These are phyloP conservation scores for Meyerozyma carpophila DNA, from an alignment of 1,139 yeast genomes.

Conservation along the genomic window DNA sequence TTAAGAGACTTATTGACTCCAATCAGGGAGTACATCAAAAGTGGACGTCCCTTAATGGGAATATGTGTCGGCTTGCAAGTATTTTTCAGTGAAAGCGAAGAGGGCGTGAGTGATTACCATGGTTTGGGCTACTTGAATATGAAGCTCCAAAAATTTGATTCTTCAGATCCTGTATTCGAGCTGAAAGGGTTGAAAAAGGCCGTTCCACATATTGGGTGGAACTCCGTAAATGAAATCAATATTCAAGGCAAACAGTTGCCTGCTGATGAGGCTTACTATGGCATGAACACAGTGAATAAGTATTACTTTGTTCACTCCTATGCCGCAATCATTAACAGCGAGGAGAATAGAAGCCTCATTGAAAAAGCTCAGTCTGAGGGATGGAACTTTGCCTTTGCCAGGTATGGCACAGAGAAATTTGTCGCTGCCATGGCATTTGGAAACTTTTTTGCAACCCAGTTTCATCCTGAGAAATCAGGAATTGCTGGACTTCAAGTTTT, in stretches of 20 bases:
- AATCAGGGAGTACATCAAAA: conserved; percentile 53
- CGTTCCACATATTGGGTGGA: conserved; percentile 98
- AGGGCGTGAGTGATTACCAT: conserved; percentile 48
- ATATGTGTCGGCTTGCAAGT: conserved; percentile 95
- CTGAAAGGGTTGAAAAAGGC: conserved; percentile 42
- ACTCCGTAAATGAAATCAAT: conserved; percentile 28
- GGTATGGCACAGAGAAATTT: conserved; percentile 75
- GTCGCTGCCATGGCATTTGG: conserved; percentile 77
- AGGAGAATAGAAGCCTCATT: conserved; percentile 25
- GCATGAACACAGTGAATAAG: conserved; percentile 58
- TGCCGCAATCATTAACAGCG: conserved; percentile 54
- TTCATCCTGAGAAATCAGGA: conserved; percentile 97
- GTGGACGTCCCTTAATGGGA: conserved; percentile 88
- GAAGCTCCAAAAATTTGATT: conserved; percentile 53
- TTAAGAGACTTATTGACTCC: conserved; percentile 62
- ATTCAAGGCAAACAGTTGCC: conserved; percentile 12
- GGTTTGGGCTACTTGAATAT: conserved; percentile 56
- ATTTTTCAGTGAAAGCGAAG: conserved; percentile 69
- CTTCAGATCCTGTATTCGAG: conserved; percentile 29
- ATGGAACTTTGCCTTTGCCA: conserved; percentile 73
- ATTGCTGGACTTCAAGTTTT: conserved; percentile 77
- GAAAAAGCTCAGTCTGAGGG: conserved; percentile 40
- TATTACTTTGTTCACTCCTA: conserved; percentile 95
- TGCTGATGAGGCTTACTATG: conserved; percentile 40
- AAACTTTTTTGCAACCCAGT: conserved; percentile 89